Percentiles rank a stretch among this genome's conserved stretches.
Evolutionary conservation across 352 stramenopile species (phyloP).

Genomic region (Thraustochytrium striatum): DNA sequence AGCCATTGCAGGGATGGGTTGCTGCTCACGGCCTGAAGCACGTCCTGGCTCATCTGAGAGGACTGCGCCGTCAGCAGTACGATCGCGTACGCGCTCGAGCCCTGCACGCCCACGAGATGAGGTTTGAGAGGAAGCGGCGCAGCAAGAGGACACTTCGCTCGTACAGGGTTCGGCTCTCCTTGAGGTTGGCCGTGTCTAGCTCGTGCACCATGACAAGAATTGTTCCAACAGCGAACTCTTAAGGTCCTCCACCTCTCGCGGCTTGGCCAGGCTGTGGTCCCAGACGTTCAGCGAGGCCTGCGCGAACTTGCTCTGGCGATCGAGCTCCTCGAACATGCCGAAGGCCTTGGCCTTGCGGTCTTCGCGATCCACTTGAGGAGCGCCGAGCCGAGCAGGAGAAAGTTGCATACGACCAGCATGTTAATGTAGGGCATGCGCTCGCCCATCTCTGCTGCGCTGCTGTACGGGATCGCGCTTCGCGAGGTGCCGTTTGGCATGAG

Average conservation of each 20-base stretch:
- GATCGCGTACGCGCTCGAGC: conserved; percentile 67
- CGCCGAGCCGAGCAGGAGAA: conserved; percentile 62
- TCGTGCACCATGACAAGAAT: conserved; percentile 36
- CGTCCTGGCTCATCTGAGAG: conserved; percentile 60
- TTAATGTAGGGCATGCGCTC: conserved; percentile 32
- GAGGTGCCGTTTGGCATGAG: neutral
- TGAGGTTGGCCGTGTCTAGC: conserved; percentile 3
- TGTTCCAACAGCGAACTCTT: conserved; percentile 31
- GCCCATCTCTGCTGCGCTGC: conserved; percentile 57
- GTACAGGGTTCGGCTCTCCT: conserved; percentile 38
- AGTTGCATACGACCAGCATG: conserved; percentile 60
- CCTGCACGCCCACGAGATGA: conserved; percentile 66
- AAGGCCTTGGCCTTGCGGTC: conserved; percentile 64
- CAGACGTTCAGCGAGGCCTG: conserved; percentile 67
- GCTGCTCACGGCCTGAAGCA: conserved; percentile 48
- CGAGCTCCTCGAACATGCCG: conserved; percentile 45
- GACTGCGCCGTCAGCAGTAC: conserved; percentile 68
- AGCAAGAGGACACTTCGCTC: conserved; percentile 64
- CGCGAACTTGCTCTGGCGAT: conserved; percentile 61
- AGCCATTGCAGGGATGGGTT: conserved; percentile 22
- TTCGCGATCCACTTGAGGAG: conserved; percentile 69
- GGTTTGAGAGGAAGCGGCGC: conserved; percentile 58
- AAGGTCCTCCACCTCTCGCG: conserved; percentile 5
- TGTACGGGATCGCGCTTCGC: conserved; percentile 50
- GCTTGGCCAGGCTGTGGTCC: conserved; percentile 54